phyloP scores from a whole-genome alignment of 169 alveolate genomes.

The Eimeria necatrix region DNA sequence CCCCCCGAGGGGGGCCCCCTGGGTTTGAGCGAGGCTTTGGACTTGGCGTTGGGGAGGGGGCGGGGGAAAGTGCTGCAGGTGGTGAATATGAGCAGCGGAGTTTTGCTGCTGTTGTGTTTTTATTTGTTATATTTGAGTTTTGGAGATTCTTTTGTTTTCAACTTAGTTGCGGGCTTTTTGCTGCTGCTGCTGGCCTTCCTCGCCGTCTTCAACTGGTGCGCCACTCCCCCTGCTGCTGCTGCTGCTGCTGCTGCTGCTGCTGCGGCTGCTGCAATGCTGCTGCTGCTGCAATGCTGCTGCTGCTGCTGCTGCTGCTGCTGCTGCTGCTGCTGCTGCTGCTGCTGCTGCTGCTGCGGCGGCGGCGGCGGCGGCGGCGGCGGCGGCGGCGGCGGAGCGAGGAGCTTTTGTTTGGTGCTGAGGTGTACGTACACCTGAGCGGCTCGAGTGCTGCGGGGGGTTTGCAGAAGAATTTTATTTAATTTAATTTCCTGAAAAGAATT shows the following conservation, averaged over 20 bases:
- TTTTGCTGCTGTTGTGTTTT: neutral
- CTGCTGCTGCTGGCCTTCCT: neutral
- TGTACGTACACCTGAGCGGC: too few relatives aligned
- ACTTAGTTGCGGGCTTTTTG: neutral
- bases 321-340: neutral
- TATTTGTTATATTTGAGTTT: neutral
- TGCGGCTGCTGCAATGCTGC: neutral
- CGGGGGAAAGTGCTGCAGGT: constrained; percentile 36
- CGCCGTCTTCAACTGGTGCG: constrained; percentile 25
- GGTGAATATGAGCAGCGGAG: neutral
- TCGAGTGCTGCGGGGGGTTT: too few relatives aligned
- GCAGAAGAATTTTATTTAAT: too few relatives aligned
- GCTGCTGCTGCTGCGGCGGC: neutral
- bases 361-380: too few relatives aligned
- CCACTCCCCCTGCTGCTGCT: neutral
- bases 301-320: too few relatives aligned
- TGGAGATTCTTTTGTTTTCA: neutral
- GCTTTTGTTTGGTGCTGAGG: neutral
- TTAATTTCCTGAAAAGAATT: neutral
- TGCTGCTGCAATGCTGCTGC: too few relatives aligned
- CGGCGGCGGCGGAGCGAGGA: too few relatives aligned
- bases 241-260: neutral
- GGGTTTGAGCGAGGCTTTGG: neutral
- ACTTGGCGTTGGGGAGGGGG: neutral
- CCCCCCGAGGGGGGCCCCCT: neutral